Base-by-base conservation (phyloP, 2,329 filamentous ascomycete species). In the Lizonia empirigonia region DNA sequence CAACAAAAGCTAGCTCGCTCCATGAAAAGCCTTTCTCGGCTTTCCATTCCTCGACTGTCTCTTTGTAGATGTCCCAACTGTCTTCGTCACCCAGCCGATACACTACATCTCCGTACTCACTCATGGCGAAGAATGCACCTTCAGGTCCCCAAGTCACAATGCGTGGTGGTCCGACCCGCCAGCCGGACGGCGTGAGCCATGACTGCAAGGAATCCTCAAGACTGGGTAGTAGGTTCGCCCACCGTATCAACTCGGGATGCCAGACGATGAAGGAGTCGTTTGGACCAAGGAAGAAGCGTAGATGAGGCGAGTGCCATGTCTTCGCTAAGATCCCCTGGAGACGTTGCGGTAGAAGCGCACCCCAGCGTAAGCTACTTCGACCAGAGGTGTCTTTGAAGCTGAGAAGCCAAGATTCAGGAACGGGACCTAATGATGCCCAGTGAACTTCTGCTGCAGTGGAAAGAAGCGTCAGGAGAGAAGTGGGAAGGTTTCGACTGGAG, bases 171-270 rank as follows among this genome's bases (percentile, higher is more conserved):
- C 70, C 70, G 4, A 62, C 63, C n/a, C 63, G 65, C 70, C 70
- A 73, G 19, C 70, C 70, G 0, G 65, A 58, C 8, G 70, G 70
- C n/a, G 68, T 72, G 15, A 73, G 64, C 70, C 70, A 73, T 5
- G 60, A 61, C 39, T 73, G 70, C 4, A 73, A 12, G 4, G 56
- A 57, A 18, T 67, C 66, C 53, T 73, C 70, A 1, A 73, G 56
- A 10, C 38, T 54, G 1, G 29, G 6, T 0, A 69, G 70, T 0
- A 73, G 53, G 13, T 56, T 56, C 5, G 55, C 55, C 70, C 70
- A 73, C 12, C 70, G 66, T 9, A 72, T 65, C 20, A 68, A 62
- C 5, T 60, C 64, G 16, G 67, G 62, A 34, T 68, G 62, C 70
- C 69, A 73, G 2, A 69, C 59, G n/a, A 73, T 67, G 48, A 69